phyloP scores from a whole-genome alignment of 2,329 filamentous ascomycete species.

The Fusarium domesticum region DNA sequence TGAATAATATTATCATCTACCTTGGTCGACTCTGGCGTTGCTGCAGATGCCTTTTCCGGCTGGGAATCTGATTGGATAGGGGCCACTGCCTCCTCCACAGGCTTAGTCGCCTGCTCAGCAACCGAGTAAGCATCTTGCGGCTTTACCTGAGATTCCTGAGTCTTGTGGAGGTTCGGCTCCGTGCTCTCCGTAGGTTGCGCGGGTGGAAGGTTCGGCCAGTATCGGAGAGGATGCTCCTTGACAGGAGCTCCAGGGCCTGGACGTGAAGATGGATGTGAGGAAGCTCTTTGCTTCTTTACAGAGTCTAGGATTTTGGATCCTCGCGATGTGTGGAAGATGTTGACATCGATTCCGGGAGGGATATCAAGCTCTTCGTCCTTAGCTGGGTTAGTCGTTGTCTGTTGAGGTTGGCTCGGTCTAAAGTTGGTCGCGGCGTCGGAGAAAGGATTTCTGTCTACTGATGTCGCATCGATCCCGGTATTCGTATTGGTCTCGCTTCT shows the following conservation, averaged over 20 bases:
- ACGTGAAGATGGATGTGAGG: constrained; percentile 5
- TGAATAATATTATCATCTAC: constrained; percentile 21
- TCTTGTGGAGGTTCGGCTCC: constrained; percentile 1
- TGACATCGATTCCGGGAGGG: constrained; percentile 43
- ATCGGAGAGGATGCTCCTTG: constrained; percentile 39
- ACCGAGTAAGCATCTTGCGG: background rate
- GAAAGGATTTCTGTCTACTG: background rate
- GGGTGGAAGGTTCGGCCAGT: constrained; percentile 33
- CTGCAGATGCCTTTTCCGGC: background rate
- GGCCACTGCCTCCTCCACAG: background rate
- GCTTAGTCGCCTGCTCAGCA: background rate
- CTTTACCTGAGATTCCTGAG: constrained; percentile 6
- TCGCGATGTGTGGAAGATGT: constrained; percentile 47
- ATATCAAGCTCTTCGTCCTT: constrained; percentile 32
- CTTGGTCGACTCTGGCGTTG: constrained; percentile 5
- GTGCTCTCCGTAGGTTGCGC: constrained; percentile 10
- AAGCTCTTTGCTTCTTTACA: constrained; percentile 28
- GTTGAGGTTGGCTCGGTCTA: constrained; percentile 7
- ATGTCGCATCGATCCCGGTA: constrained; percentile 2
- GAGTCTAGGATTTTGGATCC: constrained; percentile 46
- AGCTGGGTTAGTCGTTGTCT: constrained; percentile 4
- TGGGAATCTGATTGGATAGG: background rate
- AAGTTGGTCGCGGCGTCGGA: constrained; percentile 6
- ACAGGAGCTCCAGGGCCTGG: constrained; percentile 18
- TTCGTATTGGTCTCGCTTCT: constrained; percentile 9